A percentile compares a stretch with the other conserved stretches of the same genome.
These are phyloP conservation scores for Iberis pinnata DNA, from an alignment of 345 rosid species.

Conservation along the genomic window DNA sequence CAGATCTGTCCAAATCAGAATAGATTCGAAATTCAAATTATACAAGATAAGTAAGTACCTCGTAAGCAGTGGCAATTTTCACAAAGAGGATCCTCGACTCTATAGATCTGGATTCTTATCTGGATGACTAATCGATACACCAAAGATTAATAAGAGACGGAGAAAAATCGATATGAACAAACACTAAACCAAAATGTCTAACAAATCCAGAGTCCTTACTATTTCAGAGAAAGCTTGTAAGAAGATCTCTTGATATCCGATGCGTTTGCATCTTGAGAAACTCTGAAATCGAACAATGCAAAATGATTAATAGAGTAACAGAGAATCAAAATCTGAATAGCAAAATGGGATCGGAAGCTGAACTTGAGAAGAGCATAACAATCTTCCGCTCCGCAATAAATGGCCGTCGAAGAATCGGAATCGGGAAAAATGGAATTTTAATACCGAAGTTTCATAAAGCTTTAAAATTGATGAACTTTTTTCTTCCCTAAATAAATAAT, in stretches of 20 bases:
- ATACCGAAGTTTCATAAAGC: too few species aligned
- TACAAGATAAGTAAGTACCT: constrained; percentile 41
- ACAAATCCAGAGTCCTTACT: constrained; percentile 47
- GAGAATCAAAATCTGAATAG: neutral
- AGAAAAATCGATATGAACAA: neutral
- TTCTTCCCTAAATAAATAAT: too few species aligned
- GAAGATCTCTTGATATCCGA: constrained; percentile 96
- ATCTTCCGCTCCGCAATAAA: constrained; percentile 95
- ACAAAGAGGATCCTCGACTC: constrained; percentile 82
- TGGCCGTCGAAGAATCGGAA: constrained; percentile 63
- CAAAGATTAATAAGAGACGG: neutral
- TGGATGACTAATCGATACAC: constrained; percentile 53
- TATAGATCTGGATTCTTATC: constrained; percentile 98
- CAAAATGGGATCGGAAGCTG: constrained; percentile 20
- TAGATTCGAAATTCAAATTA: neutral
- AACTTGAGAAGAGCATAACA: constrained; percentile 94
- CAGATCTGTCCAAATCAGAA: neutral
- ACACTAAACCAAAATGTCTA: constrained; percentile 3
- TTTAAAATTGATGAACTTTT: too few species aligned
- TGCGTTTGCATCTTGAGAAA: constrained; percentile 71
- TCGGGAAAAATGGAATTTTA: too few species aligned
- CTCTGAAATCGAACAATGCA: constrained; percentile 39
- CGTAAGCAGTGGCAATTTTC: constrained; percentile 94
- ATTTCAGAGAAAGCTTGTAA: constrained; percentile 79
- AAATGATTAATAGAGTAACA: neutral